A percentile compares a stretch with the other conserved stretches of the same genome.
Evolutionary conservation across 108 stramenopile species (phyloP).

Genomic region (Thalassiosira profunda): DNA sequence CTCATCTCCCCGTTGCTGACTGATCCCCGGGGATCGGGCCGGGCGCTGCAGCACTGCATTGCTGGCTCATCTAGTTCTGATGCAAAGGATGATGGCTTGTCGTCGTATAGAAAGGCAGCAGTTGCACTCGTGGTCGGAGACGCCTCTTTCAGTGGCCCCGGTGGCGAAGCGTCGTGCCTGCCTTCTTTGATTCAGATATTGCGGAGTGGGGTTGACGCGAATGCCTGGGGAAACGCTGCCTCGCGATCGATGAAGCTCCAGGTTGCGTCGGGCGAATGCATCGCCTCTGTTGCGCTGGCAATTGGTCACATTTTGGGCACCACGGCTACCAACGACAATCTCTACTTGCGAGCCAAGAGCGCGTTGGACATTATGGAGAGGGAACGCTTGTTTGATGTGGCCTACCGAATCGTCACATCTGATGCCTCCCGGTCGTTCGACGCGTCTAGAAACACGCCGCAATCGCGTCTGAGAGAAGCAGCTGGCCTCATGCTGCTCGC

Average conservation of each 20-base stretch:
- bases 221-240: slow-evolving; percentile 3
- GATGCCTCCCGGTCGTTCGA: slow-evolving; percentile 62
- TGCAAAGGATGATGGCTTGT: slow-evolving; percentile 34
- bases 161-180: slow-evolving; percentile 29
- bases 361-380: slow-evolving; percentile 37
- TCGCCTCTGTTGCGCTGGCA: slow-evolving; percentile 34
- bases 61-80: no score
- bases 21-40: slow-evolving; percentile 49
- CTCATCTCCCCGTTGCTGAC: slow-evolving; percentile 67
- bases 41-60: slow-evolving; percentile 20
- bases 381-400: slow-evolving; percentile 34
- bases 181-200: slow-evolving; percentile 42
- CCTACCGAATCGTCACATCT: slow-evolving; percentile 25
- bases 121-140: slow-evolving; percentile 65
- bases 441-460: slow-evolving; percentile 64
- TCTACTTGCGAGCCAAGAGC: slow-evolving; percentile 7
- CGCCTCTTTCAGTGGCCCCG: slow-evolving; percentile 19
- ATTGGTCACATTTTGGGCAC: slow-evolving; percentile 16
- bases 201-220: slow-evolving; percentile 5
- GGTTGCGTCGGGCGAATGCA: slow-evolving; percentile 32
- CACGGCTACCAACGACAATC: slow-evolving; percentile 3
- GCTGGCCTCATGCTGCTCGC: slow-evolving; percentile 69
- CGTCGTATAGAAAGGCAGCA: slow-evolving; percentile 73
- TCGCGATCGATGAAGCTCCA: slow-evolving; percentile 26
- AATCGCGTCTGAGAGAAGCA: slow-evolving; percentile 64